Evolutionary conservation across 208 protist genomes (phyloP).

Genomic region (Phytomonas sp.): DNA sequence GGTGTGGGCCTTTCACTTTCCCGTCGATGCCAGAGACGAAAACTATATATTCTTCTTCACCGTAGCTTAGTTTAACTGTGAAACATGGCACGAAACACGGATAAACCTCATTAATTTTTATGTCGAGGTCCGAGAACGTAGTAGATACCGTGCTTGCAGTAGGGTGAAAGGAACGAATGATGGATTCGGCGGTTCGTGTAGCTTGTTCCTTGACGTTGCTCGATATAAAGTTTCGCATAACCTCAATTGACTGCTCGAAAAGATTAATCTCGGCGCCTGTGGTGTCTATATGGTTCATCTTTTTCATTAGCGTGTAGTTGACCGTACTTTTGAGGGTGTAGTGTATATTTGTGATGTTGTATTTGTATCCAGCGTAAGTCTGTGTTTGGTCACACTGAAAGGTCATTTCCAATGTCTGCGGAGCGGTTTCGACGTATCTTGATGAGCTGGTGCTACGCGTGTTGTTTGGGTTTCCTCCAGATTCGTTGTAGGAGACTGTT

Average conservation of each 20-base stretch:
- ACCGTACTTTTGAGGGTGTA: conserved; percentile 44
- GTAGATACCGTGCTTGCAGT: conserved; percentile 40
- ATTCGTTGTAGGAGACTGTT: conserved; percentile 32
- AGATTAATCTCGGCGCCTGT: conserved; percentile 64
- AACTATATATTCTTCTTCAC: conserved; percentile 63
- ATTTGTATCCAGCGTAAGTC: conserved; percentile 87
- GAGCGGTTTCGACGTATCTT: conserved; percentile 26
- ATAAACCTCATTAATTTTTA: conserved; percentile 53
- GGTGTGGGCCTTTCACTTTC: conserved; percentile 57
- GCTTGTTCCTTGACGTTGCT: conserved; percentile 48
- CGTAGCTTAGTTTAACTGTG: conserved; percentile 71
- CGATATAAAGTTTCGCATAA: conserved; percentile 48
- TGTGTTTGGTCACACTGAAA: conserved; percentile 76
- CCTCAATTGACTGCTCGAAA: conserved; percentile 81
- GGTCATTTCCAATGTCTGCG: conserved; percentile 42
- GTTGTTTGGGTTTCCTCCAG: background rate
- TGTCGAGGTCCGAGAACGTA: conserved; percentile 40
- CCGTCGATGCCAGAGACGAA: conserved; percentile 67
- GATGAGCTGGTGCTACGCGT: conserved; percentile 16
- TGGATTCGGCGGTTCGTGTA: conserved; percentile 26
- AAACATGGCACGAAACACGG: conserved; percentile 80
- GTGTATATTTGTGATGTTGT: conserved; percentile 78
- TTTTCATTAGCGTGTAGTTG: conserved; percentile 37
- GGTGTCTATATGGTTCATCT: conserved; percentile 58
- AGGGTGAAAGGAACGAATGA: conserved; percentile 57